Base-by-base conservation (phyloP, 371 early-diverging fungal species). In the Circinella minor region DNA sequence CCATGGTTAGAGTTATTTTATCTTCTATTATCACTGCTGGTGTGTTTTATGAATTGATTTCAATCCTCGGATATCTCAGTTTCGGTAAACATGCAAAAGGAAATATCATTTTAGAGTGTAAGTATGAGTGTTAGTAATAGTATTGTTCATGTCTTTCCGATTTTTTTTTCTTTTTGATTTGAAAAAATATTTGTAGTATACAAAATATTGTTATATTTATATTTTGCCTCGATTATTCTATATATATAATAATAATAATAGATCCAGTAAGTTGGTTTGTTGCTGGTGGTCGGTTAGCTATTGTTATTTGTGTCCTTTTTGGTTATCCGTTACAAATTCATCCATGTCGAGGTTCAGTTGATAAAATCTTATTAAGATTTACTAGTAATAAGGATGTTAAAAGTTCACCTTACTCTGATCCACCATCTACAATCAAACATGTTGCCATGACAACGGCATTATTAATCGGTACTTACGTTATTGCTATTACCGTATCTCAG, bases 301-400 rank as follows among this genome's bases (percentile, higher is more conserved):
- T 98, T 65, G 95, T 96, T 3, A 74, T 98, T 10, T 87, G 98
- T 18, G 95, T 98, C 65, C 74, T 96, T 48, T 94, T 99, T 70
- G 95, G 96, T 3, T 99, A 96, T 86, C 99, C 99, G 7, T 83
- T 99, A 11, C 99, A 99, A 80, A 86, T 92, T 61, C 96, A 98
- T 72, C 99, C 99, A 4, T 94, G 94, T 69, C 89, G 99, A 61
- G 92, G 88, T 7, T 96, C 95, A 39, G 77, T 99, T 34, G 93
- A 95, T 77, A 98, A 96, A 77, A 89, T 98, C 1, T 63, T 93
- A 0, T 63, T 68, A 4, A 59, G 60, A 51, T 39, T 67, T 18
- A 64, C 34, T 55, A 5, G 65, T 34, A 73, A 71, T 0, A 46
- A 67, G 10, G 74, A 80, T 49, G 11, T 1, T 43, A 43, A 43